Conservation (phyloP, 2,329 filamentous ascomycete species). For the Fusarium concolor region DNA sequence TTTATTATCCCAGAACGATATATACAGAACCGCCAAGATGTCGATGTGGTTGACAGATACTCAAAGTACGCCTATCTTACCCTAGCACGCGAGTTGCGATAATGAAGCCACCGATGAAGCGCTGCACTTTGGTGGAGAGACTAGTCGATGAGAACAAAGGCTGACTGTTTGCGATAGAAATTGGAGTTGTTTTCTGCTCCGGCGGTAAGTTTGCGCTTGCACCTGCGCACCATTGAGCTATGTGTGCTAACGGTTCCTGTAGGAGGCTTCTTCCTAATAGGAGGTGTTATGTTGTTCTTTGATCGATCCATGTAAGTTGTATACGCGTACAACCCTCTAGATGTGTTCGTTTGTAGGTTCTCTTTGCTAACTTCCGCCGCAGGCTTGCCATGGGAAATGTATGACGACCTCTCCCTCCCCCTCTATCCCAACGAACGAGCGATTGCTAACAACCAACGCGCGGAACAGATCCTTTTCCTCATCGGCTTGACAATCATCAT, state of each 20-base stretch:
- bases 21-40: constrained; percentile 52
- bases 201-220: constrained; percentile 77
- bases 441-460: constrained; percentile 20
- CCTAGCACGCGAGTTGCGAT: constrained; percentile 14
- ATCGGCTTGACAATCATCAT: constrained; percentile 97
- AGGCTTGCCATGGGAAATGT: constrained; percentile 99
- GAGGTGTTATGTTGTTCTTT: constrained; percentile 96
- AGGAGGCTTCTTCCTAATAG: constrained; percentile 95
- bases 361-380: constrained; percentile 83
- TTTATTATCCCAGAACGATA: constrained; percentile 4
- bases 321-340: background rate
- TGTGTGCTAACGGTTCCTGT: constrained; percentile 38
- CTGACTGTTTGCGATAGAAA: constrained; percentile 71
- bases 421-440: constrained; percentile 25
- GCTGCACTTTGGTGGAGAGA: background rate
- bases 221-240: constrained; percentile 38
- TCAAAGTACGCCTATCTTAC: constrained; percentile 76
- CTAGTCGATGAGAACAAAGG: constrained; percentile 1
- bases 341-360: constrained; percentile 83
- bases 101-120: constrained; percentile 1
- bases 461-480: constrained; percentile 88
- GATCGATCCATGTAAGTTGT: constrained; percentile 87
- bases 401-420: constrained; percentile 49
- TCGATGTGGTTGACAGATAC: constrained; percentile 97
- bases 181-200: constrained; percentile 97